Evolutionary conservation across 2,329 filamentous ascomycete species (phyloP).

Genomic region (Trichoderma semiorbis): DNA sequence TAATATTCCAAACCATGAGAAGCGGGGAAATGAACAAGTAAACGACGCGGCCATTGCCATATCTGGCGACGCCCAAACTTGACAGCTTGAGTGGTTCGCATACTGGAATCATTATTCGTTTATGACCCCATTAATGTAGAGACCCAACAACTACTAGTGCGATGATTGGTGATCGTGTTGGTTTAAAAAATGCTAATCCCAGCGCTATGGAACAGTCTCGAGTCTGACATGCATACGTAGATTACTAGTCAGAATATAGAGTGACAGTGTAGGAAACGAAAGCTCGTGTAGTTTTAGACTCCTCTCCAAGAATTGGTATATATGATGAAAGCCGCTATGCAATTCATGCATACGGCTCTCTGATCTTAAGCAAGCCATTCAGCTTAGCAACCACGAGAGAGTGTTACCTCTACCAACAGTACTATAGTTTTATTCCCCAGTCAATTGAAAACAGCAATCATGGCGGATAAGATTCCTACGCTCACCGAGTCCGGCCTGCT

Average conservation of each 20-base stretch:
- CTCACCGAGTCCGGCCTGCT: conserved; percentile 1
- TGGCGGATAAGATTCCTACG: conserved; percentile 6
- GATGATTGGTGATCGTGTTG: neutral
- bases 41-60: neutral
- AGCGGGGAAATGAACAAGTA: neutral
- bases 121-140: neutral
- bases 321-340: neutral
- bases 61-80: neutral
- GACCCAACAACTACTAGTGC: neutral
- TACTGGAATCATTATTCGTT: neutral
- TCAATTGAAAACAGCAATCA: neutral
- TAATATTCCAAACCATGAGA: neutral
- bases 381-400: neutral
- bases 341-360: neutral
- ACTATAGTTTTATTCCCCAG: neutral
- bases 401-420: neutral
- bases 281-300: neutral
- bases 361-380: neutral
- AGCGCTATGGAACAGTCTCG: neutral
- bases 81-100: neutral
- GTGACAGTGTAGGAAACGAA: neutral
- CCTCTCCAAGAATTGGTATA: neutral
- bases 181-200: neutral
- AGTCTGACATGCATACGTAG: neutral
- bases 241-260: neutral